Evolutionary conservation across 2,329 filamentous ascomycete genomes (phyloP), one percentile per base, ranked within the genome.

Genomic region (Aureobasidium pullulans): DNA sequence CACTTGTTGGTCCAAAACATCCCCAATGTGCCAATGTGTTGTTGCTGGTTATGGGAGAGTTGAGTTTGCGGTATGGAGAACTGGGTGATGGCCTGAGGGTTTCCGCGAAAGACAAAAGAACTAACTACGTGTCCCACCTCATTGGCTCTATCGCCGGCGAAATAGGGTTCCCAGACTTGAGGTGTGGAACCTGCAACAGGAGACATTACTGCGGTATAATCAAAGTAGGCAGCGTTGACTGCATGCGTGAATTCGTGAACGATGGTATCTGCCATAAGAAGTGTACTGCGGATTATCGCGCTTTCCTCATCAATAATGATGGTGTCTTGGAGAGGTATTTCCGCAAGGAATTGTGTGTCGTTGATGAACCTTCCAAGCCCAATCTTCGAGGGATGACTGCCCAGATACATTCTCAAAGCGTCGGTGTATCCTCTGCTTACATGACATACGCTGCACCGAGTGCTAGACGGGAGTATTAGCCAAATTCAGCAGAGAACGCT

Each of bases 221-320:
- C 36, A 8, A 52, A 52, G 10, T 52, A 52, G 36, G 23, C 48
- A 52, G 34, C 23, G 32, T 11, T 23, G 34, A 52, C 15, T 31
- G 48, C 48, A 40, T 52, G 48, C 10, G 48, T 31, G 28, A 52
- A 36, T 52, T 52, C 48, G 16, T 52, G 48, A 6, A 52, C 40
- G 13, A 52, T 13, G 1, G 48, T 52, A 7, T 52, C 48, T 40
- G 9, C 48, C 8, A 52, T 39, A 1, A 52, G 15, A 11, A 52
- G 9, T 31, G 36, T 52, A 16, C 48, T 52, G 28, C 48, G 48
- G 6, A 13, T 16, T 3, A 52, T 11, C 4, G 48, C 48, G 2
- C 34, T 29, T 11, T 52, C 34, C 31, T 52, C 36, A 1, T 29
- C 3, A 15, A 52, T 9, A 15, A 5, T 5, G 8, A 52, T 16